A percentile compares a stretch with the other conserved stretches of the same genome.
Evolutionary conservation across 1,284 basidiomycete species (phyloP).

Genomic region (Rhodofomes roseus): DNA sequence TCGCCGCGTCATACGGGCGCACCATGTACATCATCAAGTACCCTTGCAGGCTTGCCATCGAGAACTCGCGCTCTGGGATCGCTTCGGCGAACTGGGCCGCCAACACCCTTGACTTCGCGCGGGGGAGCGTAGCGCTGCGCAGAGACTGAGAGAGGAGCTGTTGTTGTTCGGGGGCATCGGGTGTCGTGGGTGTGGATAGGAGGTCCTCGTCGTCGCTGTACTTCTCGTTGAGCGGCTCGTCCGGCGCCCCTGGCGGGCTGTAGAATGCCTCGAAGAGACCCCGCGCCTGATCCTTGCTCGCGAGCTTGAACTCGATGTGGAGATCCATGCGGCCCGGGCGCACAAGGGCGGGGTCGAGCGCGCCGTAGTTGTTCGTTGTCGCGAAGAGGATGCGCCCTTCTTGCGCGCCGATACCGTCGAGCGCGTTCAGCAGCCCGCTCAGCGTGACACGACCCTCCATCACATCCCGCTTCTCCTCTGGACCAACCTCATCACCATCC

Average conservation of each 20-base stretch:
- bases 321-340: conserved; percentile 78
- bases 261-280: conserved; percentile 69
- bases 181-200: not conserved
- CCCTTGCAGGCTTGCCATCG: conserved; percentile 74
- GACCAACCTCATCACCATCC: not conserved
- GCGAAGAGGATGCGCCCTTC: conserved; percentile 77
- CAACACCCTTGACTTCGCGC: conserved; percentile 35
- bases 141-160: conserved; percentile 22
- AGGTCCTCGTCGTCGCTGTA: not conserved
- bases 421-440: conserved; percentile 69
- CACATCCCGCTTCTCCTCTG: not conserved
- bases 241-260: conserved; percentile 9
- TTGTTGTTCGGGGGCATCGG: not conserved
- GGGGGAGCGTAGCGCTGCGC: conserved; percentile 32
- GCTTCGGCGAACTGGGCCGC: conserved; percentile 53
- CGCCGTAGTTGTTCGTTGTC: conserved; percentile 68
- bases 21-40: conserved; percentile 72
- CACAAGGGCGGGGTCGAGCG: conserved; percentile 67
- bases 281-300: conserved; percentile 61
- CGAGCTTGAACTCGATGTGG: conserved; percentile 68
- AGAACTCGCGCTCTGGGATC: conserved; percentile 61
- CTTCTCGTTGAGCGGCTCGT: not conserved
- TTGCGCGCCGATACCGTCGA: conserved; percentile 73
- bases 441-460: conserved; percentile 46
- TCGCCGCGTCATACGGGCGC: conserved; percentile 54